Conservation (phyloP, 768 basidiomycete species). For the Crepidotus variabilis region DNA sequence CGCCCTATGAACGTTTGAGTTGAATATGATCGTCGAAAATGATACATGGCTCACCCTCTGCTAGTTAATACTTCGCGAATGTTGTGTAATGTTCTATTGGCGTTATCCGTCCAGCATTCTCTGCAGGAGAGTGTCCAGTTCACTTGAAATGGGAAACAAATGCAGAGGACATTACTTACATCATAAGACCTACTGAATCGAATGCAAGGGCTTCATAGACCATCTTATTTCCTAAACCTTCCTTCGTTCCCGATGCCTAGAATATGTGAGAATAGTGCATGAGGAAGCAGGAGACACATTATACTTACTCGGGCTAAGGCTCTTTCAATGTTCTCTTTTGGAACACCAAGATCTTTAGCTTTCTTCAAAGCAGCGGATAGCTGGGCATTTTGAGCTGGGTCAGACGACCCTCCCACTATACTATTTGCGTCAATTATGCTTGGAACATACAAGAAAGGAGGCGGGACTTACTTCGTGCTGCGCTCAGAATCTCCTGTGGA, state of each 20-base stretch:
- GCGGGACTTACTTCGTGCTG: conserved; percentile 48
- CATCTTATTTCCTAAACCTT: conserved; percentile 41
- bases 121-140: conserved; percentile 9
- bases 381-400: conserved; percentile 49
- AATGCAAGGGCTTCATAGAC: conserved; percentile 60
- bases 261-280: conserved; percentile 2
- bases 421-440: conserved; percentile 1
- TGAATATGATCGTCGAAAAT: not conserved
- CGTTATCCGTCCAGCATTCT: conserved; percentile 51
- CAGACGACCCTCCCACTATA: conserved; percentile 52
- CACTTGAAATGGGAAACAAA: not conserved
- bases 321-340: conserved; percentile 66
- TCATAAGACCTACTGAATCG: conserved; percentile 57
- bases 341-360: conserved; percentile 55
- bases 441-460: not conserved
- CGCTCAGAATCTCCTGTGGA: conserved; percentile 55
- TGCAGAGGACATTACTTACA: conserved; percentile 37
- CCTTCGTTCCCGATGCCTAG: conserved; percentile 48
- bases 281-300: not conserved
- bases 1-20: conserved; percentile 34
- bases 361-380: conserved; percentile 53
- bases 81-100: conserved; percentile 55
- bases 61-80: conserved; percentile 48
- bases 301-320: conserved; percentile 49
- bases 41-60: conserved; percentile 36